Conservation (phyloP, 176 grass and related monocot species). For the Oryza punctata region DNA sequence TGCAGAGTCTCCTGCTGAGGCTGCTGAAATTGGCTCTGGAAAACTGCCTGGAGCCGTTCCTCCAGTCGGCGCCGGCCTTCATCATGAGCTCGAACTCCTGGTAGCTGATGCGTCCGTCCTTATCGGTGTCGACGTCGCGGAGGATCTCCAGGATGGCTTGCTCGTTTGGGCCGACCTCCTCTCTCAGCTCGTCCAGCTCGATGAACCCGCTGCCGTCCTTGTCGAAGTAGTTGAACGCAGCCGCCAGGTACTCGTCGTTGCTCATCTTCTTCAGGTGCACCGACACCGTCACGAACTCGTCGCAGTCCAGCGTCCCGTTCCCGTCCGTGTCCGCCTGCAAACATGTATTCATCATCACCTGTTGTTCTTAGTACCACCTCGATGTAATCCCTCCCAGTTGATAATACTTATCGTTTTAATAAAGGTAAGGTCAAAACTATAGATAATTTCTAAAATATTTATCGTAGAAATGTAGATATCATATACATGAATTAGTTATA, state of each 20-base stretch:
- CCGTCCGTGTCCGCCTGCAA: conserved; percentile 79
- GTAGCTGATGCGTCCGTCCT: conserved; percentile 82
- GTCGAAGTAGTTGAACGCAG: conserved; percentile 85
- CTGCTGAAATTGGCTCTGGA: conserved; percentile 58
- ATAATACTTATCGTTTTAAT: too few species aligned
- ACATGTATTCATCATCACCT: neutral
- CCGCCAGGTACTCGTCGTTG: conserved; percentile 74
- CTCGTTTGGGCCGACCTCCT: conserved; percentile 67
- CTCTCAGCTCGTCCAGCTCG: conserved; percentile 73
- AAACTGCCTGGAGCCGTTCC: conserved; percentile 63
- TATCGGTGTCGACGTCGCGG: conserved; percentile 75
- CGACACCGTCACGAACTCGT: conserved; percentile 89
- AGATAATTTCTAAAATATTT: too few species aligned
- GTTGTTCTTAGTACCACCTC: too few species aligned
- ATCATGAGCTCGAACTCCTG: conserved; percentile 95
- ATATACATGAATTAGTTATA: too few species aligned
- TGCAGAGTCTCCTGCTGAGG: conserved; percentile 70
- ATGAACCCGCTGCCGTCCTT: conserved; percentile 88
- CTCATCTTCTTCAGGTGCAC: conserved; percentile 83
- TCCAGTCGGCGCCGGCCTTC: conserved; percentile 84
- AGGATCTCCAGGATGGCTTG: conserved; percentile 81
- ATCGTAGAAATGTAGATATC: too few species aligned
- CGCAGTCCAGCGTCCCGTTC: conserved; percentile 80
- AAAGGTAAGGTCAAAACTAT: too few species aligned
- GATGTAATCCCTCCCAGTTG: too few species aligned